Base-by-base conservation (phyloP, 495 filamentous ascomycete species). In the Xylaria flabelliformis region DNA sequence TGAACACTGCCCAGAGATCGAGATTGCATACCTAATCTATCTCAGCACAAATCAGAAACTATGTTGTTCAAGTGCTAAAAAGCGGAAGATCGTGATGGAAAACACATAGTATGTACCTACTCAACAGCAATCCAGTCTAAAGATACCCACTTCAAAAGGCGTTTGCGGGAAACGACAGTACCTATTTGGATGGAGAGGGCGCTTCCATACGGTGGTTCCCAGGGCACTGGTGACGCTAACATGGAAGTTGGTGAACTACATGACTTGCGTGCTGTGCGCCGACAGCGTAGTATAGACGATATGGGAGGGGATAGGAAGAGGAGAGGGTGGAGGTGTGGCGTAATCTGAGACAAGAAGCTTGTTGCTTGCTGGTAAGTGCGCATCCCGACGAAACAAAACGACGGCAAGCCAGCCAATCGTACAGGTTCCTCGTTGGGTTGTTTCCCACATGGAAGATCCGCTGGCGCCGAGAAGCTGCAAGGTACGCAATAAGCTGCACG, bases 321-420 rank as follows among this genome's bases (percentile, higher is more conserved):
- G 34, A 42, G 36, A 63, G 10, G 65, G 65, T 67, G 65, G 65
- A 19, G 34, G 42, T 19, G 65, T 67, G 65, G 65, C 65, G 65
- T 17, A 67, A 41, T 32, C 65, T 56, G 65, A 67, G 65, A 67
- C 65, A 15, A 56, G 17, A n/a, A 44, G 42, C 63, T 50, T 59
- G n/a, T n/a, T n/a, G n/a, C n/a, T n/a, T n/a, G n/a, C n/a, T n/a
- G 10, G 58, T 21, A 17, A 8, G 24, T 56, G 58, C 32, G 58
- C 58, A 64, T 42, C 21, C 61, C 61, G 61, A 61, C 39, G 61
- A 64, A 64, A 44, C 39, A 29, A 64, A 64, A 64, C 39, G 61
- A 44, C 36, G 32, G 39, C n/a, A 17, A 62, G 29, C 39, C 36
- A 44, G 39, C 61, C 39, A 42, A 64, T 42, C n/a, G 17, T 24